Evolutionary conservation across 2,329 filamentous ascomycete species (phyloP).

Genomic region (Zymoseptoria crescenta): DNA sequence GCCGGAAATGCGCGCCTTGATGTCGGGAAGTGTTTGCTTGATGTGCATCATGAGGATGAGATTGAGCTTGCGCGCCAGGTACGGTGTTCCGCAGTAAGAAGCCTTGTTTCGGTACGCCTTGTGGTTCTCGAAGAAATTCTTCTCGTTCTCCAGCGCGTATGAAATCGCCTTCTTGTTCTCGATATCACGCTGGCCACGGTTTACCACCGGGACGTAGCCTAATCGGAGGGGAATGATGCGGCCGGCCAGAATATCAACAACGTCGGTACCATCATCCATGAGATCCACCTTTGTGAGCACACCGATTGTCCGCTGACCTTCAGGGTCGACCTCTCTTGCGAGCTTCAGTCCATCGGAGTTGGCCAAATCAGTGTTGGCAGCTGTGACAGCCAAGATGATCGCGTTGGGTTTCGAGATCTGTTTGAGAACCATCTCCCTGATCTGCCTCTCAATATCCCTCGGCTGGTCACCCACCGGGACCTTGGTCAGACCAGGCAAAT

Average conservation of each 20-base stretch:
- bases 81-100: constrained; percentile 95
- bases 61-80: constrained; percentile 92
- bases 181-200: constrained; percentile 94
- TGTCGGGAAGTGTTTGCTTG: constrained; percentile 97
- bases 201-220: constrained; percentile 95
- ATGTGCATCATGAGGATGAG: constrained; percentile 99
- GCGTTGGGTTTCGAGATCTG: constrained; percentile 98
- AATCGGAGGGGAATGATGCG: constrained; percentile 91
- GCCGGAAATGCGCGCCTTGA: constrained; percentile 92
- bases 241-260: constrained; percentile 95
- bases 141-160: constrained; percentile 84
- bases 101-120: constrained; percentile 98
- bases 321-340: constrained; percentile 90
- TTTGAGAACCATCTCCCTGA: constrained; percentile 95
- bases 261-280: constrained; percentile 98
- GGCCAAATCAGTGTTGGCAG: constrained; percentile 94
- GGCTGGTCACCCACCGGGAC: constrained; percentile 95
- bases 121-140: constrained; percentile 96
- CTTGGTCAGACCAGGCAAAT: constrained; percentile 92
- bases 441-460: constrained; percentile 92
- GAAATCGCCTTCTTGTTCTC: constrained; percentile 96
- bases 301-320: constrained; percentile 95
- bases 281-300: constrained; percentile 97
- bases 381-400: constrained; percentile 92
- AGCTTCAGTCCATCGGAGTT: constrained; percentile 98